A percentile compares a stretch with the other conserved stretches of the same genome.
Evolutionary conservation across 768 basidiomycete species (phyloP).

Genomic region (Flagelloscypha sp.): DNA sequence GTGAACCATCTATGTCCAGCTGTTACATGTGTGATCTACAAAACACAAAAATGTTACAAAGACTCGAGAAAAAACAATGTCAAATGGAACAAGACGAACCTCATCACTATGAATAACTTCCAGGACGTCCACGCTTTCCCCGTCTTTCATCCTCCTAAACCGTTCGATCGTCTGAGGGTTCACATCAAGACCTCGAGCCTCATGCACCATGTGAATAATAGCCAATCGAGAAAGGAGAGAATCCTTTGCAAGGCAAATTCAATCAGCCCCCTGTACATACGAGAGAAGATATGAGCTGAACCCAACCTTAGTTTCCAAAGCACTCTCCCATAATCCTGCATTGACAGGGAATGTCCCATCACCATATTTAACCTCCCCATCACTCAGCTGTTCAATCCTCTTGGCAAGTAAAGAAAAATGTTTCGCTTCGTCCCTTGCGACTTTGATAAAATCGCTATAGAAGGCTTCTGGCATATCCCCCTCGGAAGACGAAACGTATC

Average conservation of each 20-base stretch:
- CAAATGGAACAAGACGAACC: constrained; percentile 29
- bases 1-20: constrained; percentile 80
- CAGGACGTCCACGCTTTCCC: constrained; percentile 56
- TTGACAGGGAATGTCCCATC: constrained; percentile 67
- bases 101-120: constrained; percentile 77
- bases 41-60: too few relatives aligned
- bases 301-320: too few relatives aligned
- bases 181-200: constrained; percentile 77
- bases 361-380: too few relatives aligned
- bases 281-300: too few relatives aligned
- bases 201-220: constrained; percentile 81
- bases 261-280: too few relatives aligned
- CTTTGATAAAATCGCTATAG: constrained; percentile 75
- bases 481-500: too few relatives aligned
- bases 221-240: constrained; percentile 67
- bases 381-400: too few relatives aligned
- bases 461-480: constrained; percentile 61
- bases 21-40: constrained; percentile 57
- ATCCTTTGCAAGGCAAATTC: too few relatives aligned
- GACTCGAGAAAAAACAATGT: not conserved
- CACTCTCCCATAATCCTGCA: constrained; percentile 73
- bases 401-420: too few relatives aligned
- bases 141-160: constrained; percentile 58
- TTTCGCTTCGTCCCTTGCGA: constrained; percentile 82
- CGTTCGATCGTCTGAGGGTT: constrained; percentile 74